A percentile compares a stretch with the other conserved stretches of the same genome.
These are phyloP conservation scores for Alternaria dauci DNA, from an alignment of 2,329 filamentous ascomycete genomes.

Conservation along the genomic window DNA sequence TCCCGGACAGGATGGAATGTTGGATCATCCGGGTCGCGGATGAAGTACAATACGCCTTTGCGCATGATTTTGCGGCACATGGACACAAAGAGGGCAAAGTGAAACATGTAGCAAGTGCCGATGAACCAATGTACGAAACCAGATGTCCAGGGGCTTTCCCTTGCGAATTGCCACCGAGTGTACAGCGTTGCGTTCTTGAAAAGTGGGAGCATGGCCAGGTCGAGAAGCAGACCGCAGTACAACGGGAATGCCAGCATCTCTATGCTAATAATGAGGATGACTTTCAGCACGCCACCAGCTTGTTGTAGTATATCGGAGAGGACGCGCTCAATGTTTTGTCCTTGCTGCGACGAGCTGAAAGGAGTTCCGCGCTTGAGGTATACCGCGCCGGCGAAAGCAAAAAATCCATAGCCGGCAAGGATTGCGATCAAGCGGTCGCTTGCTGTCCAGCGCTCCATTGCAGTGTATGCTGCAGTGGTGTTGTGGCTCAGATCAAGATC, in stretches of 20 bases:
- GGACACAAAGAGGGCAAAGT: constrained; percentile 96
- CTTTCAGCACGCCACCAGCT: constrained; percentile 96
- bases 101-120: constrained; percentile 99
- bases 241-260: constrained; percentile 98
- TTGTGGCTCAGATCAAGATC: constrained; percentile 40
- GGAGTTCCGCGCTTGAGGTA: constrained; percentile 80
- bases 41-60: constrained; percentile 95
- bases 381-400: constrained; percentile 76
- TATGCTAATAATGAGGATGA: constrained; percentile 97
- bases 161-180: constrained; percentile 80
- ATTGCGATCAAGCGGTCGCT: constrained; percentile 75
- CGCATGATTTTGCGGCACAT: constrained; percentile 99
- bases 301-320: constrained; percentile 87
- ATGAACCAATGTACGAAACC: constrained; percentile 99
- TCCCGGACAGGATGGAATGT: constrained; percentile 98
- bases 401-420: constrained; percentile 78
- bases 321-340: constrained; percentile 72
- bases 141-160: constrained; percentile 82
- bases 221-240: constrained; percentile 91
- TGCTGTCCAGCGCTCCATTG: constrained; percentile 56
- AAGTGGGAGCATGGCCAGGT: constrained; percentile 85
- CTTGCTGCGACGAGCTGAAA: constrained; percentile 66
- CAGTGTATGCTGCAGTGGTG: constrained; percentile 27
- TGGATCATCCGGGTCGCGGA: constrained; percentile 95
- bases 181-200: constrained; percentile 82